These are phyloP conservation scores for Dioszegia aurantiaca DNA, from an alignment of 768 basidiomycete species.

Conservation along the genomic window DNA sequence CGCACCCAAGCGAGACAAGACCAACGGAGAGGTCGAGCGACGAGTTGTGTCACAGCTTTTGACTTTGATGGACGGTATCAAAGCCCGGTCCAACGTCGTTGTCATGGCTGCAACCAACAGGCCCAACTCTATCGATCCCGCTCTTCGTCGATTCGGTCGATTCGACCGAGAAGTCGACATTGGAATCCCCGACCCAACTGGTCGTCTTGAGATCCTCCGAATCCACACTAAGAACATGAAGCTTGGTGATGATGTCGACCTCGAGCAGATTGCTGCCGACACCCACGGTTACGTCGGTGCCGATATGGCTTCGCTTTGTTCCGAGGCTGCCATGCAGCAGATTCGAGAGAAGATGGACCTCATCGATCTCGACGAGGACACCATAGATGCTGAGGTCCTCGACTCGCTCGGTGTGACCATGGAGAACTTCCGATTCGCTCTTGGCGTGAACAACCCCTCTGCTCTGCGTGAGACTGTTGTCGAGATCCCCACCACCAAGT, in stretches of 20 bases:
- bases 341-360: slow-evolving; percentile 99
- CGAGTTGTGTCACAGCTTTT: slow-evolving; percentile 97
- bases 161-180: slow-evolving; percentile 99
- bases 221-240: slow-evolving; percentile 99
- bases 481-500: slow-evolving; percentile 96
- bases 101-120: slow-evolving; percentile 92
- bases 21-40: slow-evolving; percentile 98
- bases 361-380: slow-evolving; percentile 62
- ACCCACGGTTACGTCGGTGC: slow-evolving; percentile 99
- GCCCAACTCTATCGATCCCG: slow-evolving; percentile 98
- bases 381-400: slow-evolving; percentile 97
- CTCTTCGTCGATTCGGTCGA: slow-evolving; percentile 95
- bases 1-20: slow-evolving; percentile 99
- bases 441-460: slow-evolving; percentile 95
- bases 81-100: slow-evolving; percentile 97
- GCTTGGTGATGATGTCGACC: slow-evolving; percentile 89
- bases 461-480: slow-evolving; percentile 98
- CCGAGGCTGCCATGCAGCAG: slow-evolving; percentile 99
- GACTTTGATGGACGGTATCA: slow-evolving; percentile 98
- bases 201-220: slow-evolving; percentile 95
- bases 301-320: slow-evolving; percentile 94
- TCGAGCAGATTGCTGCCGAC: slow-evolving; percentile 97
- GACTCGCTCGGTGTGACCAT: slow-evolving; percentile 98
- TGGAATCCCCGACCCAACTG: slow-evolving; percentile 97
- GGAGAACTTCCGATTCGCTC: slow-evolving; percentile 99